Evolutionary conservation across 1,284 basidiomycete species (phyloP).

Genomic region (Marasmius tenuissimus): DNA sequence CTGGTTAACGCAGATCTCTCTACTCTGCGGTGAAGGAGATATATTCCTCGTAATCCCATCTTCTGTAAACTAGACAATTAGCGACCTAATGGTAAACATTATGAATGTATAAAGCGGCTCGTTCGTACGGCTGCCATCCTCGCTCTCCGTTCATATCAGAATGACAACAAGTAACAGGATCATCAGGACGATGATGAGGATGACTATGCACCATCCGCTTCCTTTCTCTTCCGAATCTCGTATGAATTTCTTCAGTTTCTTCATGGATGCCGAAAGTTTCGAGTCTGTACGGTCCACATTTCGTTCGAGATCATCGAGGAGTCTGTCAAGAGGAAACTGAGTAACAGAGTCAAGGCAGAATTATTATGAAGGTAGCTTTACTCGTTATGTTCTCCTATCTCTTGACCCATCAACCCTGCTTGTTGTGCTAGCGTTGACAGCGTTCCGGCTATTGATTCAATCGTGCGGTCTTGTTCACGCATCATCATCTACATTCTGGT

Average conservation of each 20-base stretch:
- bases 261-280: conserved; percentile 71
- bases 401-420: conserved; percentile 87
- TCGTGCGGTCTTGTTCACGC: conserved; percentile 81
- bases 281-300: conserved; percentile 75
- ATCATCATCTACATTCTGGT: conserved; percentile 69
- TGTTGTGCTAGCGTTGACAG: conserved; percentile 80
- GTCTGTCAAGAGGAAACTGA: conserved; percentile 42
- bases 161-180: conserved; percentile 58
- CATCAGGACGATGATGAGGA: conserved; percentile 58
- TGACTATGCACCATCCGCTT: conserved; percentile 49
- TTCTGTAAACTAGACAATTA: too few species aligned
- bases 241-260: conserved; percentile 76
- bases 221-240: conserved; percentile 74
- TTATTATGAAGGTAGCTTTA: conserved; percentile 26
- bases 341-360: too few species aligned
- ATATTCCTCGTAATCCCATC: too few species aligned
- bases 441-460: conserved; percentile 84
- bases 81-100: not conserved
- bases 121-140: not conserved
- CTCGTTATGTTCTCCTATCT: conserved; percentile 88
- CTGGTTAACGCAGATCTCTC: too few species aligned
- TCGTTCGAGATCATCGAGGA: conserved; percentile 80
- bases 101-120: not conserved
- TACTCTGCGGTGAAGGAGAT: too few species aligned
- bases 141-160: conserved; percentile 37